Base-by-base conservation (phyloP, 2,329 filamentous ascomycete genomes). In the Knufia fluminis region DNA sequence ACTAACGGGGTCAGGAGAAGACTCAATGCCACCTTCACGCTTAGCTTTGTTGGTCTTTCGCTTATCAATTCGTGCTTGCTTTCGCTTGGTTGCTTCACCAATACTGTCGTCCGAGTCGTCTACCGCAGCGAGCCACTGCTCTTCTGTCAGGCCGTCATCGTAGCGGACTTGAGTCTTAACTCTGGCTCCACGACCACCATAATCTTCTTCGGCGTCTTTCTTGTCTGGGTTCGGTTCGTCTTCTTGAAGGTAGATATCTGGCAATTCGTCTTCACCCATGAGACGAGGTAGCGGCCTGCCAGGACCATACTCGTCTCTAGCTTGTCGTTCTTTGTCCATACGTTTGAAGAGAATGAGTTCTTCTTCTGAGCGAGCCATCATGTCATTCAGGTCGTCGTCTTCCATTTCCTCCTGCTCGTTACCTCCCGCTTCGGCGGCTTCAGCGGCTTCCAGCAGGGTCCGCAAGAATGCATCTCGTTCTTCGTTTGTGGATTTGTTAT, bases 401-500 rank as follows among this genome's bases (percentile, higher is more conserved):
- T 98, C 92, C 86, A 97, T 95, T 67, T 98, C 92, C 35, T 59
- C 57, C 52, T 96, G 90, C 61, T 94, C 86, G 55, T 95, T 89
- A 50, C 86, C 84, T 6, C 90, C 81, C 52, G 73, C 75, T 36
- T 83, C 80, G 2, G 78, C 78, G 32, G 75, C 77, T 62, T 84
- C 81, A 3, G 80, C 81, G 52, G 84, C 85, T 66, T 98, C 92
- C 53, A 98, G 75, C 62, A 98, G 80, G 43, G 94, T 94, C 61
- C 92, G 83, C 59, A 98, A 74, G 80, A 98, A 91, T 38, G 92
- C 91, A 63, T 98, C 92, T 75, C 92, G 87, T 68, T 98, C 92
- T 48, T 94, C 94, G 66, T 96, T 92, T 0, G 92, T 97, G 1
- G 92, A 98, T 65, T 97, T 98, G 73, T 98, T 97, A 61, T 98